phyloP scores from a whole-genome alignment of 805 yeast species.

The Metschnikowia continentalis region DNA sequence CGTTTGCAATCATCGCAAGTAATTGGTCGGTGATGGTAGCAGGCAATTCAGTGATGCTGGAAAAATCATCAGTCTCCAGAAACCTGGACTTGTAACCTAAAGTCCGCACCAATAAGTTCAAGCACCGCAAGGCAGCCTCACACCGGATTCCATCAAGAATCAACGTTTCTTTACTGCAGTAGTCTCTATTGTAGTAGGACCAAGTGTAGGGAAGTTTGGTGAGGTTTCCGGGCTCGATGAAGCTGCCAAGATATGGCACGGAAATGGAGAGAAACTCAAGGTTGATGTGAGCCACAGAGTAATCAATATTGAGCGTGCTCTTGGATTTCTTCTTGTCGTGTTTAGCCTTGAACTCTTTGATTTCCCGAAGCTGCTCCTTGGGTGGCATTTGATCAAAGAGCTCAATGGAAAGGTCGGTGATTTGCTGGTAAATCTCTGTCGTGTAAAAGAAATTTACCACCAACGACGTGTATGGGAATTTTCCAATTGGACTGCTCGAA shows the following conservation, averaged over 20 bases:
- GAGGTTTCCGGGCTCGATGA: slow-evolving; percentile 4
- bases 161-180: slow-evolving; percentile 10
- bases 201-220: slow-evolving; percentile 6
- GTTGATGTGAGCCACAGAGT: slow-evolving; percentile 5
- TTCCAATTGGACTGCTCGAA: slow-evolving; percentile 21
- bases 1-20: slow-evolving; percentile 5
- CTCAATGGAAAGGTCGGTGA: slow-evolving; percentile 1
- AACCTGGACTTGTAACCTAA: slow-evolving; percentile 12
- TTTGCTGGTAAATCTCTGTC: slow-evolving; percentile 4
- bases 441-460: slow-evolving; percentile 47
- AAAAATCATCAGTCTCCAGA: slow-evolving; percentile 4
- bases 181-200: slow-evolving; percentile 11
- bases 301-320: slow-evolving; percentile 2
- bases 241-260: slow-evolving; percentile 2
- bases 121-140: slow-evolving; percentile 5
- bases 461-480: slow-evolving; percentile 28
- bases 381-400: slow-evolving; percentile 6
- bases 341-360: neutral
- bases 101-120: slow-evolving; percentile 3
- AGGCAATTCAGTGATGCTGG: slow-evolving; percentile 9
- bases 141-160: slow-evolving; percentile 9
- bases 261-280: neutral
- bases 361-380: neutral
- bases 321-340: neutral
- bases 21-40: slow-evolving; percentile 4